phyloP scores from a whole-genome alignment of 805 yeast genomes.

The Wickerhamomyces chambardii region DNA sequence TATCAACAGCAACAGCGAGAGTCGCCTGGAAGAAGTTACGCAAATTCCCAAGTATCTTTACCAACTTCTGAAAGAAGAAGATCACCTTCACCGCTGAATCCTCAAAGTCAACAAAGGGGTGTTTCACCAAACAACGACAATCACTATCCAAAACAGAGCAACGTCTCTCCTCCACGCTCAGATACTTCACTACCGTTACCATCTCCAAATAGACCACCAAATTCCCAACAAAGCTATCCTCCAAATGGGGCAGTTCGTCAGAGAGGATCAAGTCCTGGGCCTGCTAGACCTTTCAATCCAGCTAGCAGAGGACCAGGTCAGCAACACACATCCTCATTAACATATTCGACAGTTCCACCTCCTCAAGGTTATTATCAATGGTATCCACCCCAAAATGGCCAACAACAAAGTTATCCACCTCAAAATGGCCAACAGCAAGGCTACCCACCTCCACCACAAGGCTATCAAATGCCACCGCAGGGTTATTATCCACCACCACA shows the following conservation, averaged over 20 bases:
- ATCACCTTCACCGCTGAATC: not conserved
- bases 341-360: too few relatives aligned
- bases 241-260: not conserved
- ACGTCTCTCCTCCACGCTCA: not conserved
- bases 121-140: not conserved
- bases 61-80: constrained; percentile 1
- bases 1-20: constrained; percentile 1
- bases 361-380: not conserved
- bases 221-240: not conserved
- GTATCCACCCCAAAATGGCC: not conserved
- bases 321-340: too few relatives aligned
- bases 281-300: constrained; percentile 1
- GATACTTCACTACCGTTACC: not conserved
- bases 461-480: constrained; percentile 18
- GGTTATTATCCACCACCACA: constrained; percentile 14
- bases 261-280: not conserved
- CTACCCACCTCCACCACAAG: constrained; percentile 11
- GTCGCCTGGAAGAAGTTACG: too few relatives aligned
- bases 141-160: not conserved
- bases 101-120: constrained; percentile 1
- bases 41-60: not conserved
- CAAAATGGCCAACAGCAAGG: constrained; percentile 1
- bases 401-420: not conserved
- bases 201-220: too few relatives aligned
- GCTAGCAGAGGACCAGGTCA: not conserved